A percentile compares a stretch with the other conserved stretches of the same genome.
phyloP scores from a whole-genome alignment of 306 rosid genomes.

The Rosa rugosa region DNA sequence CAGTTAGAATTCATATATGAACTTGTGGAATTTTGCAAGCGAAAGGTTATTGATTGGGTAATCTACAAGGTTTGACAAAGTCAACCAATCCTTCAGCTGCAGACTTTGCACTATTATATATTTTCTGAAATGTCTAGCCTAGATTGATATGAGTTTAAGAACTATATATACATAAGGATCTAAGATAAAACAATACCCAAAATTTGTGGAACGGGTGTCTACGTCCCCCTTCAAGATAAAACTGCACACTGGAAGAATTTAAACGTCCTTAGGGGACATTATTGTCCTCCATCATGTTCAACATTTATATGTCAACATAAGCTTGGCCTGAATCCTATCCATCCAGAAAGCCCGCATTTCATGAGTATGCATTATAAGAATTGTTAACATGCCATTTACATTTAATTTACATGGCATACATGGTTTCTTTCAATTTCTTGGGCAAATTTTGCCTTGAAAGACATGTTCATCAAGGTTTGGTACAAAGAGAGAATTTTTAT shows the following conservation, averaged over 20 bases:
- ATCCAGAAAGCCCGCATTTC: background rate
- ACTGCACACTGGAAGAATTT: background rate
- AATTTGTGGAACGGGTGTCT: background rate
- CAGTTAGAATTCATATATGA: background rate
- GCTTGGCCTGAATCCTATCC: background rate
- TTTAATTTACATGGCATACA: background rate
- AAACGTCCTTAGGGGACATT: background rate
- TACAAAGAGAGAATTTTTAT: background rate
- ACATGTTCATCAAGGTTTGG: conserved; percentile 1
- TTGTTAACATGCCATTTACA: background rate
- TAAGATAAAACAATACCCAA: background rate
- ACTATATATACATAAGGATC: background rate
- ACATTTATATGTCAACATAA: background rate
- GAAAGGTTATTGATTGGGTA: background rate
- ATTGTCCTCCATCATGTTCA: background rate
- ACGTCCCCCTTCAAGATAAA: too few relatives aligned
- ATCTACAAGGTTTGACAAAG: background rate
- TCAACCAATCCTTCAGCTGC: background rate
- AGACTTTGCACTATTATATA: background rate
- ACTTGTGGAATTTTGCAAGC: background rate
- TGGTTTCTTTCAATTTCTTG: background rate
- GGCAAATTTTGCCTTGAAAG: background rate
- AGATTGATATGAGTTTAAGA: background rate
- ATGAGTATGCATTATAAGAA: background rate
- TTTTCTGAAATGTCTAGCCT: background rate